These are phyloP conservation scores for Populus hybrid DNA, from an alignment of 441 rosid species.

Conservation along the genomic window DNA sequence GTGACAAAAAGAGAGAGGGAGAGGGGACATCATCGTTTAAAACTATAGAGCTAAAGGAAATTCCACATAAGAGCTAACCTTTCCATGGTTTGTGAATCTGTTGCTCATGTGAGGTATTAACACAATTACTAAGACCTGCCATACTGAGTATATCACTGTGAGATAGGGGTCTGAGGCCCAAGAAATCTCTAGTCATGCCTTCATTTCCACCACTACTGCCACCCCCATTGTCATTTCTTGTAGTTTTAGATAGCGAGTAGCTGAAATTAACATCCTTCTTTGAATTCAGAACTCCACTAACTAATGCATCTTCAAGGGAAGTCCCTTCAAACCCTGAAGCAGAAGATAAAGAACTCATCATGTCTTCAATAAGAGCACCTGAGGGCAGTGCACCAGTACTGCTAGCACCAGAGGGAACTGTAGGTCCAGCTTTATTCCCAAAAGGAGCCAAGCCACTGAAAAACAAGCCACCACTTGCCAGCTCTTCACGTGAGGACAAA, in stretches of 20 bases:
- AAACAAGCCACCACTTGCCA: slow-evolving; percentile 25
- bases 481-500: slow-evolving; percentile 44
- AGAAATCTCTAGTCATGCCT: slow-evolving; percentile 75
- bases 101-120: slow-evolving; percentile 38
- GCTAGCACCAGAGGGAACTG: background rate
- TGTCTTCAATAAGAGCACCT: slow-evolving; percentile 32
- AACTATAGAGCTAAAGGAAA: slow-evolving; percentile 8
- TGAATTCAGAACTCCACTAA: slow-evolving; percentile 32
- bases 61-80: slow-evolving; percentile 32
- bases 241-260: slow-evolving; percentile 9
- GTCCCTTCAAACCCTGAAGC: slow-evolving; percentile 31
- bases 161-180: slow-evolving; percentile 64
- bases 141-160: slow-evolving; percentile 66
- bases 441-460: slow-evolving; percentile 35
- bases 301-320: slow-evolving; percentile 38
- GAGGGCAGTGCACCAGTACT: slow-evolving; percentile 1
- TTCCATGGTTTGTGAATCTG: slow-evolving; percentile 59
- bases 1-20: background rate
- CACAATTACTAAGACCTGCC: slow-evolving; percentile 59
- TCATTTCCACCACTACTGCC: slow-evolving; percentile 27
- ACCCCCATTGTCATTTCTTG: background rate
- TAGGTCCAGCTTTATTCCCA: slow-evolving; percentile 26
- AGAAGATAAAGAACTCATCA: slow-evolving; percentile 32
- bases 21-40: background rate
- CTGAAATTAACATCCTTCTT: slow-evolving; percentile 31